Conservation (phyloP, 2,329 filamentous ascomycete species). For the Pezicula neosporulosa region DNA sequence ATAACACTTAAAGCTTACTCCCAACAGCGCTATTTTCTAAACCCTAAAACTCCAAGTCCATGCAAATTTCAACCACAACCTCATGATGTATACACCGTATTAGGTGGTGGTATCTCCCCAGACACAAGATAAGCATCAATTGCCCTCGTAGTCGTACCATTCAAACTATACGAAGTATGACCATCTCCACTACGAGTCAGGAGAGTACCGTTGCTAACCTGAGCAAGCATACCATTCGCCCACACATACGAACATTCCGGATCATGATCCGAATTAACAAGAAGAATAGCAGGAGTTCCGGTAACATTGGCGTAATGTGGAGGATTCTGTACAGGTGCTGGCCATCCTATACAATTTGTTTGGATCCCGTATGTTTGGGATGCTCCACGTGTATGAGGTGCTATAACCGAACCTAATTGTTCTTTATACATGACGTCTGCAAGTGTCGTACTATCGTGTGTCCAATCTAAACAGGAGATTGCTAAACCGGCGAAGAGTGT, state of each 20-base stretch:
- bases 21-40: too few species aligned
- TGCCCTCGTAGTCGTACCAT: constrained; percentile 28
- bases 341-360: constrained; percentile 28
- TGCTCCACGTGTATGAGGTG: constrained; percentile 32
- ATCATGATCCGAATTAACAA: constrained; percentile 36
- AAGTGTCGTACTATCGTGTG: too few species aligned
- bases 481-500: neutral
- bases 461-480: too few species aligned
- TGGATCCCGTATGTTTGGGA: constrained; percentile 32
- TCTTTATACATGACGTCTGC: neutral
- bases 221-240: constrained; percentile 27
- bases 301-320: constrained; percentile 4
- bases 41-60: too few species aligned
- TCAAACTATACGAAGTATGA: constrained; percentile 33
- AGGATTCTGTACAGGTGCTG: neutral
- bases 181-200: constrained; percentile 37
- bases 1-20: too few species aligned
- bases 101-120: constrained; percentile 28
- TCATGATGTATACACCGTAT: too few species aligned
- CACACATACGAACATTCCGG: constrained; percentile 36
- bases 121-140: constrained; percentile 32
- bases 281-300: constrained; percentile 29
- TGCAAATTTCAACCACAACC: too few species aligned
- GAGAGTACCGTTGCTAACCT: constrained; percentile 24
- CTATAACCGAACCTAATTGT: constrained; percentile 26